Evolutionary conservation across 805 yeast genomes (phyloP).

Genomic region (Jamesozyma spencerorum): DNA sequence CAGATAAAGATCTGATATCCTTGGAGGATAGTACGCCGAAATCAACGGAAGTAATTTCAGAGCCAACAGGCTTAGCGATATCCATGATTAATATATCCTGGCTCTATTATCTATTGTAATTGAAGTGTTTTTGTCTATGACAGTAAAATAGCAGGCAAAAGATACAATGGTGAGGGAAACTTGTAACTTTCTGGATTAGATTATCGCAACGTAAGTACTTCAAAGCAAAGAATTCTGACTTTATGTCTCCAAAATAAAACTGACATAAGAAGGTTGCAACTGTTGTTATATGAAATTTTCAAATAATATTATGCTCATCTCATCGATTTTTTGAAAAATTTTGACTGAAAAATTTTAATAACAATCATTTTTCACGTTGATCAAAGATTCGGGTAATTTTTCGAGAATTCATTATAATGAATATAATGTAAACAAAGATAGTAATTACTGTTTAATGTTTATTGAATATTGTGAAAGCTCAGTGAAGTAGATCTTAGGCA

Average conservation of each 20-base stretch:
- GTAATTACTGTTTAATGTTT: background rate
- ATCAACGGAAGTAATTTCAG: slow-evolving; percentile 86
- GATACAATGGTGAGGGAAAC: background rate
- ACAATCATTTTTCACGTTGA: background rate
- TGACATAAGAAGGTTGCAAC: background rate
- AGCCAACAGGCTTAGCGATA: slow-evolving; percentile 92
- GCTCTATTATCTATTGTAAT: background rate
- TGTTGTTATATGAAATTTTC: too few relatives aligned
- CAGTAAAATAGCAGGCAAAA: background rate
- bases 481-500: background rate
- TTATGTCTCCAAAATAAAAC: background rate
- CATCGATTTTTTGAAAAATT: background rate
- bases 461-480: background rate
- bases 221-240: background rate
- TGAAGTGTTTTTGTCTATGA: background rate
- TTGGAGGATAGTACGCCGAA: slow-evolving; percentile 74
- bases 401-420: too few relatives aligned
- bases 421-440: background rate
- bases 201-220: background rate
- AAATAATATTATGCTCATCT: too few relatives aligned
- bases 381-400: background rate
- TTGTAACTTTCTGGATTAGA: background rate
- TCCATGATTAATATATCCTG: slow-evolving; percentile 50
- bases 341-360: background rate
- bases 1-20: slow-evolving; percentile 80